Evolutionary conservation across 2,329 filamentous ascomycete species (phyloP), one percentile per base, ranked within the genome.

Genomic region (Cladosporium phlei): DNA sequence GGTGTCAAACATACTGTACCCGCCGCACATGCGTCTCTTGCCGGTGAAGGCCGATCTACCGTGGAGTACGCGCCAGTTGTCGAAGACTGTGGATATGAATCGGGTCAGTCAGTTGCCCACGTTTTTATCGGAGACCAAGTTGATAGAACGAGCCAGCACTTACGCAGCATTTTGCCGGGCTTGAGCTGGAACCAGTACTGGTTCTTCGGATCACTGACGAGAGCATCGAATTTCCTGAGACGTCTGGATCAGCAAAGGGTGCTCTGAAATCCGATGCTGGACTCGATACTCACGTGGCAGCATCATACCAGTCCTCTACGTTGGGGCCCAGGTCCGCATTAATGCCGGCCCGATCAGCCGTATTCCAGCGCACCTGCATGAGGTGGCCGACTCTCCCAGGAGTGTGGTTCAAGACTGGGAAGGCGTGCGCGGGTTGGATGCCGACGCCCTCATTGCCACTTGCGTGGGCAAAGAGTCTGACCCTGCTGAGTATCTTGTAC

Each of bases 1-100:
- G 46, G 33, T 27, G 16, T 28, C 40, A 51, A 16, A 79, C 85
- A 75, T 71, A 89, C 88, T 84, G 60, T 97, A 97, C 8, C 80
- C 91, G 50, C 93, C 93, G 65, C 90, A 96, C 61, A 98, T 86
- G 55, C 90, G 82, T 55, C 93, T 76, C 61, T 85, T 81, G 1
- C 93, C 93, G 5, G 82, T 85, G 60, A 97, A 98, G 0, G 79
- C 79, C 42, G 82, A 82, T 57, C 93, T 76, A 1, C 91, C 93
- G 66, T 98, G 93, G 56, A 97, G 70, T 25, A 96, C 85, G 49
- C 93, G 79, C 89, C 91, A 96, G 61, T 98, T 97, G 63, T 98
- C 88, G 65, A 98, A 96, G 37, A 97, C 86, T 86, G 56, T 9
- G 38, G 32, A 11, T 2, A 6, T n/a, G 37, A 9, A 14, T 4